A percentile compares a stretch with the other conserved stretches of the same genome.
phyloP scores from a whole-genome alignment of 257 asterid species.

The Schizonepeta tenuifolia region DNA sequence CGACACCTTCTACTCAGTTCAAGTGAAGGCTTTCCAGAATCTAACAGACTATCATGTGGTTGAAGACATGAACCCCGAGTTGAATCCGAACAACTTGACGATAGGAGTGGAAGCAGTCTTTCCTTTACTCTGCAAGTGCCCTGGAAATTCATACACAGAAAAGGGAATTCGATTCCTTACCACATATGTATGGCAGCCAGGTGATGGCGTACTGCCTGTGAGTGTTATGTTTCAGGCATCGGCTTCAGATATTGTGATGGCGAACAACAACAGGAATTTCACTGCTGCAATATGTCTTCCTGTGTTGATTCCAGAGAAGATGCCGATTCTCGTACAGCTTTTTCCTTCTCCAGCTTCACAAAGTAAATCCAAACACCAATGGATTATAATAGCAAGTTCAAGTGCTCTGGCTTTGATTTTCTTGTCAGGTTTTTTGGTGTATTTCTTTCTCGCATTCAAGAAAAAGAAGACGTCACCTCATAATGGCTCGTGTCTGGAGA shows the following conservation, averaged over 20 bases:
- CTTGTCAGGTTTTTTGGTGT: conserved; percentile 36
- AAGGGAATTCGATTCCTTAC: conserved; percentile 51
- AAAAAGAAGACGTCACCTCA: conserved; percentile 43
- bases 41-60: conserved; percentile 52
- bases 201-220: conserved; percentile 51
- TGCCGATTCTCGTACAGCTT: conserved; percentile 43
- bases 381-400: conserved; percentile 40
- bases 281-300: conserved; percentile 64
- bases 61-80: conserved; percentile 55
- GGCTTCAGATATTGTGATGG: conserved; percentile 43
- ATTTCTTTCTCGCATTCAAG: conserved; percentile 34
- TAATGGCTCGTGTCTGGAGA: conserved; percentile 40
- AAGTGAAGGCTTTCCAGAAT: conserved; percentile 57
- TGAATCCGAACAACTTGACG: conserved; percentile 58
- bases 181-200: conserved; percentile 81
- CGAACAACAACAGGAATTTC: conserved; percentile 63
- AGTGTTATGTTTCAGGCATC: conserved; percentile 62
- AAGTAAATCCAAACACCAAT: conserved; percentile 39
- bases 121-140: conserved; percentile 77
- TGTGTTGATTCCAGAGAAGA: conserved; percentile 55
- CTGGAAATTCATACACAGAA: conserved; percentile 33
- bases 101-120: conserved; percentile 53
- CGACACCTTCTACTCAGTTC: conserved; percentile 64
- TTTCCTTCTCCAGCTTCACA: conserved; percentile 36
- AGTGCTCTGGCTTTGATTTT: conserved; percentile 39